Percentiles rank a stretch among this genome's conserved stretches.
These are phyloP conservation scores for Leccinum rimulosum DNA, from an alignment of 768 basidiomycete species.

Conservation along the genomic window DNA sequence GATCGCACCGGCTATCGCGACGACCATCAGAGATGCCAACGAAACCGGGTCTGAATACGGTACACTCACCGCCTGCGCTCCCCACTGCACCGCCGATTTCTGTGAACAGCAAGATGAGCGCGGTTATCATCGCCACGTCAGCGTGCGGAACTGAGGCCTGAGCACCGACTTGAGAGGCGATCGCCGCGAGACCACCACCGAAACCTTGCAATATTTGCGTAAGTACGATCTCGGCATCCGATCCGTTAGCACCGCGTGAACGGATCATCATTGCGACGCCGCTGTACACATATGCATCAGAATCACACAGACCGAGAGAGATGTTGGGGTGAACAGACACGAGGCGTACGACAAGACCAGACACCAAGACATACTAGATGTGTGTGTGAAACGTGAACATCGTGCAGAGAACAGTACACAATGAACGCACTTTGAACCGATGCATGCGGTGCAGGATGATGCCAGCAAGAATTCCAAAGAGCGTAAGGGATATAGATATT, in stretches of 20 bases:
- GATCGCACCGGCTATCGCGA: conserved; percentile 51
- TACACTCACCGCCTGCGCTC: conserved; percentile 50
- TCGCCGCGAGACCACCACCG: conserved; percentile 68
- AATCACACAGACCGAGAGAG: neutral
- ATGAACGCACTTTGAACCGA: conserved; percentile 49
- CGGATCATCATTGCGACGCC: conserved; percentile 71
- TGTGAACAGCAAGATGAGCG: conserved; percentile 63
- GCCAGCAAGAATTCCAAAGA: conserved; percentile 64
- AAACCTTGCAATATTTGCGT: conserved; percentile 72
- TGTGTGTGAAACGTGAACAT: neutral
- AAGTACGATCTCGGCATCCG: conserved; percentile 55
- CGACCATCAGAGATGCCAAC: neutral
- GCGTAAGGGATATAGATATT: conserved; percentile 56
- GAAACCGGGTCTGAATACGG: conserved; percentile 4
- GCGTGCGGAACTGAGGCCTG: conserved; percentile 64
- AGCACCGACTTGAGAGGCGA: conserved; percentile 55
- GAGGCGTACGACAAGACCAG: conserved; percentile 58
- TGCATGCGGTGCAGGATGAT: conserved; percentile 49
- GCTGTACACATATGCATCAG: conserved; percentile 22
- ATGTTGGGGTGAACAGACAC: conserved; percentile 29
- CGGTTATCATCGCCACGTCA: conserved; percentile 68
- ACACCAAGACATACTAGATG: conserved; percentile 46
- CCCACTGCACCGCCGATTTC: conserved; percentile 70
- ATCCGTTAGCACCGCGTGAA: conserved; percentile 59
- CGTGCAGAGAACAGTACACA: neutral